These are phyloP conservation scores for Hanseniaspora occidentalis DNA, from an alignment of 805 yeast species.

Conservation along the genomic window DNA sequence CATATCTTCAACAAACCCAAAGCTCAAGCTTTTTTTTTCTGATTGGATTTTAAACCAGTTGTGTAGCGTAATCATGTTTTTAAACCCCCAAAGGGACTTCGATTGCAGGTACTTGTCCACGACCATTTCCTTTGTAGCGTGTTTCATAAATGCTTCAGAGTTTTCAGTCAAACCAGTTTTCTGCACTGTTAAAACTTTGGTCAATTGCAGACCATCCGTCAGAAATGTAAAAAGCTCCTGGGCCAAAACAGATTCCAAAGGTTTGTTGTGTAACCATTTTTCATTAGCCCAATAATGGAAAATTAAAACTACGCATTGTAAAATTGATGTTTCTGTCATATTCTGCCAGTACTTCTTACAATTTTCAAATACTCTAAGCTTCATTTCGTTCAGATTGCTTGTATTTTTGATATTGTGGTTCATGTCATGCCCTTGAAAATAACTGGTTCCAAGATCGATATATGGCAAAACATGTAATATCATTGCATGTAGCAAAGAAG, in stretches of 20 bases:
- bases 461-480: conserved; percentile 4
- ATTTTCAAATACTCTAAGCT: not conserved
- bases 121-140: not conserved
- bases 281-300: conserved; percentile 1
- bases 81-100: not conserved
- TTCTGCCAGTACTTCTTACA: conserved; percentile 2
- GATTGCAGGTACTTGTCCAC: not conserved
- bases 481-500: conserved; percentile 5
- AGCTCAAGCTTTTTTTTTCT: not conserved
- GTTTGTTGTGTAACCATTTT: not conserved
- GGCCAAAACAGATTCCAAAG: not conserved
- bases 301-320: conserved; percentile 5
- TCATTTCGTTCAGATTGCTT: not conserved
- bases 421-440: not conserved
- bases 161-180: no score
- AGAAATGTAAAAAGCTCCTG: not conserved
- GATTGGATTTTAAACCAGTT: not conserved
- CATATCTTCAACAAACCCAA: no score
- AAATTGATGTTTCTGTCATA: conserved; percentile 1
- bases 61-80: not conserved
- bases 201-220: no score
- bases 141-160: not conserved
- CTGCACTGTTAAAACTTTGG: no score
- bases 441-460: not conserved
- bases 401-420: not conserved